These are phyloP conservation scores for Condylostoma magnum DNA, from an alignment of 169 alveolate genomes.

Conservation along the genomic window DNA sequence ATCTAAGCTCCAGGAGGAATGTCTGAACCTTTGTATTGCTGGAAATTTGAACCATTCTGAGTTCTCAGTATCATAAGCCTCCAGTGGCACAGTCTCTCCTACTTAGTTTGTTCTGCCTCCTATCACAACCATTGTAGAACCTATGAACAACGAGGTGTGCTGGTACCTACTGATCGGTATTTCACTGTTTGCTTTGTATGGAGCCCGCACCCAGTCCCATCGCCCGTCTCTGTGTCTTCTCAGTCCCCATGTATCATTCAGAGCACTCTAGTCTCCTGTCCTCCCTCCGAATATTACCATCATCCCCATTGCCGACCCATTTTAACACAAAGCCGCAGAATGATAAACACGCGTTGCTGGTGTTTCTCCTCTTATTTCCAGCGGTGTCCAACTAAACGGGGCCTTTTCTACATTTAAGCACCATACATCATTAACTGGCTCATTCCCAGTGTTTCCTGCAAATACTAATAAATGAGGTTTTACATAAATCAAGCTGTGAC, in stretches of 20 bases:
- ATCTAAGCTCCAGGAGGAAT: constrained; percentile 91
- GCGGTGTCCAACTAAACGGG: constrained; percentile 95
- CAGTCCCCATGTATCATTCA: constrained; percentile 98
- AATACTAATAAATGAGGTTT: constrained; percentile 95
- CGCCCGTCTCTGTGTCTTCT: constrained; percentile 99
- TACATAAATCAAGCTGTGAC: constrained; percentile 96
- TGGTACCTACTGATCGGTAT: constrained; percentile 92
- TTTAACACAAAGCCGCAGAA: constrained; percentile 85
- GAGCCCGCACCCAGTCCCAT: constrained; percentile 99
- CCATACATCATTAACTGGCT: constrained; percentile 95
- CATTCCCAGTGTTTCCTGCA: constrained; percentile 98
- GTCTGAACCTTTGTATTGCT: constrained; percentile 92
- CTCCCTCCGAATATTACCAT: constrained; percentile 99
- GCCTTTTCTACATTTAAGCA: constrained; percentile 95
- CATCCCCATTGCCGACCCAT: constrained; percentile 99
- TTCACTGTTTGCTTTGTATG: constrained; percentile 74
- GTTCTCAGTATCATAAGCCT: constrained; percentile 94
- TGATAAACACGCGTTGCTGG: constrained; percentile 98
- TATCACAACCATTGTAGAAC: constrained; percentile 90
- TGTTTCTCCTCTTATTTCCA: constrained; percentile 66
- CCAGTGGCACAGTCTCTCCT: constrained; percentile 83
- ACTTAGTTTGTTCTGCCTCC: constrained; percentile 97
- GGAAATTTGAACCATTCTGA: constrained; percentile 94
- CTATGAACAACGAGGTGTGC: constrained; percentile 79
- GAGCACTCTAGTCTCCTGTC: constrained; percentile 90